Conservation (phyloP, 495 filamentous ascomycete species). For the Penicillium odoratum region DNA sequence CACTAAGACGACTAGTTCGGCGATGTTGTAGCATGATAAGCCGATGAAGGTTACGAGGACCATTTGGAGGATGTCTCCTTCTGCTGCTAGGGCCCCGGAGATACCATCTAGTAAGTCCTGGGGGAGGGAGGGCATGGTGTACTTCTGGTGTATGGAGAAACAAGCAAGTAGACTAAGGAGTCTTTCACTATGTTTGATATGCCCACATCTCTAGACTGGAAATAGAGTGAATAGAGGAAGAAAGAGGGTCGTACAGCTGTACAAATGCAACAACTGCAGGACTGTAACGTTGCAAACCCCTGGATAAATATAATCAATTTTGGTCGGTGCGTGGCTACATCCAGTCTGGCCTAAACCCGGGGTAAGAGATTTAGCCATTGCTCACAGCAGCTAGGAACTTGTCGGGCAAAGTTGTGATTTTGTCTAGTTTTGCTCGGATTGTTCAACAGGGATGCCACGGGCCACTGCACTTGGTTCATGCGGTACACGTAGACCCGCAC, state of each 20-base stretch:
- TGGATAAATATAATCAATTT: neutral
- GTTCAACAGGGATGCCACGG: slow-evolving; percentile 8
- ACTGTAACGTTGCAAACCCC: neutral
- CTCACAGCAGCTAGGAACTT: slow-evolving; percentile 3
- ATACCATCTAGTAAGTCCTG: slow-evolving; percentile 38
- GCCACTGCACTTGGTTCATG: neutral
- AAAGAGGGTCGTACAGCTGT: slow-evolving; percentile 3
- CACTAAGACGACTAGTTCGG: slow-evolving; percentile 50
- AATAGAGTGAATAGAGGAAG: neutral
- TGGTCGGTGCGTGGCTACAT: neutral
- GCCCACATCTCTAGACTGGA: slow-evolving; percentile 17
- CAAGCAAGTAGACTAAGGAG: slow-evolving; percentile 12
- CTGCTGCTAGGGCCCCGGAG: slow-evolving; percentile 32
- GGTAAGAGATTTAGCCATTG: slow-evolving; percentile 8
- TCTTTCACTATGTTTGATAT: slow-evolving; percentile 25
- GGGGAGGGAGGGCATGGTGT: slow-evolving; percentile 23
- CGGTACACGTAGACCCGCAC: neutral
- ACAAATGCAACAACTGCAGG: slow-evolving; percentile 3
- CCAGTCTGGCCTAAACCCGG: slow-evolving; percentile 8
- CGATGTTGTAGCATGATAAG: slow-evolving; percentile 51
- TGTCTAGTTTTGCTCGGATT: neutral
- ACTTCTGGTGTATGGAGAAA: neutral
- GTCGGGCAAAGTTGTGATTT: neutral
- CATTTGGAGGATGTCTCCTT: slow-evolving; percentile 30
- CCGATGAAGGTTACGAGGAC: slow-evolving; percentile 47